These are phyloP conservation scores for Dendrostoma leiphaemia DNA, from an alignment of 2,329 filamentous ascomycete genomes.

Conservation along the genomic window DNA sequence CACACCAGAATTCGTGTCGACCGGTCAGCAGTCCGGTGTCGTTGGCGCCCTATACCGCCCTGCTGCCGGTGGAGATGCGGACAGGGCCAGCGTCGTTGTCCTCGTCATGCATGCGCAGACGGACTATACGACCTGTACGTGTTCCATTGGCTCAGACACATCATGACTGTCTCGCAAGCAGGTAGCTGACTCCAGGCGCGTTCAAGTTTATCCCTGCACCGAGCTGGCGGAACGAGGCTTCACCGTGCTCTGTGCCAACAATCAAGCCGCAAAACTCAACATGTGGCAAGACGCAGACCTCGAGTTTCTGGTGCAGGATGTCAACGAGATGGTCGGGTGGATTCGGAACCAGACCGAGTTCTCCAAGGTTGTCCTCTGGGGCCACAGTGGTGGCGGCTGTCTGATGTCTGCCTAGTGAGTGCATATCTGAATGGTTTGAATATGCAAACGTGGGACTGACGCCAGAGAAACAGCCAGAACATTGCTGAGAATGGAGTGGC, in stretches of 20 bases:
- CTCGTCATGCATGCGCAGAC: conserved; percentile 22
- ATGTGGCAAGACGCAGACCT: conserved; percentile 20
- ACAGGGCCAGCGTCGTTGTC: conserved; percentile 14
- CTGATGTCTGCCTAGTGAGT: conserved; percentile 20
- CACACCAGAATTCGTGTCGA: background rate
- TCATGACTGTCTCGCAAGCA: too few relatives aligned
- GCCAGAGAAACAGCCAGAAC: conserved; percentile 12
- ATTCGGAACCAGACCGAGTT: conserved; percentile 16
- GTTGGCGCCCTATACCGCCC: conserved; percentile 19
- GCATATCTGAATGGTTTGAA: background rate
- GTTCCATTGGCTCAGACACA: background rate
- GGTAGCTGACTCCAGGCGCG: background rate
- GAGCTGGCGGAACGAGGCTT: conserved; percentile 19
- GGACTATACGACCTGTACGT: conserved; percentile 18
- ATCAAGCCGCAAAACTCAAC: conserved; percentile 17
- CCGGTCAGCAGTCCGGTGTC: conserved; percentile 1
- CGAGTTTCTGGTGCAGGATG: conserved; percentile 19
- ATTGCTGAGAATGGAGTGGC: conserved; percentile 21
- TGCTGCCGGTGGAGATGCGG: background rate
- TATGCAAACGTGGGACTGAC: background rate
- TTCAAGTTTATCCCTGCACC: conserved; percentile 14
- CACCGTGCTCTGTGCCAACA: conserved; percentile 21
- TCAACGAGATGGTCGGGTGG: conserved; percentile 13
- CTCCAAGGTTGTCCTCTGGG: conserved; percentile 3
- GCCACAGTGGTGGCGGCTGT: conserved; percentile 18